Evolutionary conservation across 2,329 filamentous ascomycete species (phyloP).

Genomic region (Fusarium sp.): DNA sequence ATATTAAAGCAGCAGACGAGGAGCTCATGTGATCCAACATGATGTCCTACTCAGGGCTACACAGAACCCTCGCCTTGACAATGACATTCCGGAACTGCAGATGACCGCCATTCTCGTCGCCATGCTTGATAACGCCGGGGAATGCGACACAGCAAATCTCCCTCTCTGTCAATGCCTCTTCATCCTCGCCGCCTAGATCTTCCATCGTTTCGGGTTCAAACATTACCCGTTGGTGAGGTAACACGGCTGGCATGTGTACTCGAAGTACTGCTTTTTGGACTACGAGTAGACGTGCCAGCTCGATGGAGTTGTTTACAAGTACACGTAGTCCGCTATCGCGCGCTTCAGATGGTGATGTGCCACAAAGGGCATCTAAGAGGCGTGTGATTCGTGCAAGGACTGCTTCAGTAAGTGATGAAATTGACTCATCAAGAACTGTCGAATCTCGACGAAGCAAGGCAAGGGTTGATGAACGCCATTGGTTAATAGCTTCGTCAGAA

Average conservation of each 20-base stretch:
- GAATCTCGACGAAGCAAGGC: conserved; percentile 68
- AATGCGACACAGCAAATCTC: conserved; percentile 74
- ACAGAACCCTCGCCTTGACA: conserved; percentile 74
- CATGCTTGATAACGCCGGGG: conserved; percentile 72
- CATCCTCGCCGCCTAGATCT: conserved; percentile 72
- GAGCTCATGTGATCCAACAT: not conserved
- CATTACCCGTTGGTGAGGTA: conserved; percentile 64
- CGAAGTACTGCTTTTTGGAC: conserved; percentile 70
- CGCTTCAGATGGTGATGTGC: conserved; percentile 52
- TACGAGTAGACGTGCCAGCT: conserved; percentile 67
- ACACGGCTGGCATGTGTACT: conserved; percentile 66
- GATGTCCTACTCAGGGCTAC: conserved; percentile 57
- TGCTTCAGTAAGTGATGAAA: conserved; percentile 55
- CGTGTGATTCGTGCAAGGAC: conserved; percentile 62
- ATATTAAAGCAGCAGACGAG: not conserved
- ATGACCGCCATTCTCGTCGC: conserved; percentile 73
- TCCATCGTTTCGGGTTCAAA: conserved; percentile 74
- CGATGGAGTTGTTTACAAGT: conserved; percentile 65
- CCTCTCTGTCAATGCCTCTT: conserved; percentile 63
- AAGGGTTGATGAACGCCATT: conserved; percentile 76
- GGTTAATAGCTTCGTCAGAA: conserved; percentile 68
- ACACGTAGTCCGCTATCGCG: conserved; percentile 66
- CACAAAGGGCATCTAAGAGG: conserved; percentile 64
- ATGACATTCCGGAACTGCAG: conserved; percentile 73
- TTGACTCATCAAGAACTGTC: conserved; percentile 59